These are phyloP conservation scores for Circinella minor DNA, from an alignment of 371 early-diverging fungal genomes.

Conservation along the genomic window DNA sequence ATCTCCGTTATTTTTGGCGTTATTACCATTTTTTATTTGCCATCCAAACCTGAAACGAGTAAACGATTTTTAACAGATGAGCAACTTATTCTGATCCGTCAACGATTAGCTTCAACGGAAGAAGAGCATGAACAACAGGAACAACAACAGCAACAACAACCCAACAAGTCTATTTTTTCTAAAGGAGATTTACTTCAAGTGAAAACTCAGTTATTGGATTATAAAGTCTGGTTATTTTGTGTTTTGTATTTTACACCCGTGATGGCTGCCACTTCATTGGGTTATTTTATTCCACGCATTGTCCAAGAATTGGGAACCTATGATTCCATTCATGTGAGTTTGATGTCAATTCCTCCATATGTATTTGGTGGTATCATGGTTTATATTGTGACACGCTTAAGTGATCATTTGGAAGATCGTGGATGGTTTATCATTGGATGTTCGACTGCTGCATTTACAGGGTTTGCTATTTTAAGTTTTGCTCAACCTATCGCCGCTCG, in stretches of 20 bases:
- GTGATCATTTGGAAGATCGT: constrained; percentile 38
- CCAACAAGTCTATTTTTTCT: constrained; percentile 11
- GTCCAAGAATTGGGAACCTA: constrained; percentile 50
- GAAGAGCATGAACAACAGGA: constrained; percentile 1
- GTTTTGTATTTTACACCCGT: constrained; percentile 53
- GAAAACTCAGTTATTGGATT: constrained; percentile 34
- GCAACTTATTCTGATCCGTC: constrained; percentile 29
- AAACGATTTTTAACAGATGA: constrained; percentile 46
- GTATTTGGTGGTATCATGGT: constrained; percentile 52
- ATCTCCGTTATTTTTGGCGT: constrained; percentile 47
- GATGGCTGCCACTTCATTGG: constrained; percentile 57
- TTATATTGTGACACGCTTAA: constrained; percentile 37
- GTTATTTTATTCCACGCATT: constrained; percentile 53
- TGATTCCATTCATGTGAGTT: constrained; percentile 50
- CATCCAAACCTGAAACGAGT: constrained; percentile 47
- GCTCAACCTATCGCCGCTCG: constrained; percentile 39
- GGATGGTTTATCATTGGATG: constrained; percentile 54
- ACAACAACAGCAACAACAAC: constrained; percentile 5
- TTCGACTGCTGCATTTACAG: constrained; percentile 37
- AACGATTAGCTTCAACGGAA: constrained; percentile 19
- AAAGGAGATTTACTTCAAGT: constrained; percentile 26
- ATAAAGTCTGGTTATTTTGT: constrained; percentile 51
- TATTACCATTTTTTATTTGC: constrained; percentile 42
- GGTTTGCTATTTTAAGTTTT: constrained; percentile 49
- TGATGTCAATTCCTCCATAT: constrained; percentile 55